Base-by-base conservation (phyloP, 192 early-diverging fungal genomes). In the Coemansia sp. region DNA sequence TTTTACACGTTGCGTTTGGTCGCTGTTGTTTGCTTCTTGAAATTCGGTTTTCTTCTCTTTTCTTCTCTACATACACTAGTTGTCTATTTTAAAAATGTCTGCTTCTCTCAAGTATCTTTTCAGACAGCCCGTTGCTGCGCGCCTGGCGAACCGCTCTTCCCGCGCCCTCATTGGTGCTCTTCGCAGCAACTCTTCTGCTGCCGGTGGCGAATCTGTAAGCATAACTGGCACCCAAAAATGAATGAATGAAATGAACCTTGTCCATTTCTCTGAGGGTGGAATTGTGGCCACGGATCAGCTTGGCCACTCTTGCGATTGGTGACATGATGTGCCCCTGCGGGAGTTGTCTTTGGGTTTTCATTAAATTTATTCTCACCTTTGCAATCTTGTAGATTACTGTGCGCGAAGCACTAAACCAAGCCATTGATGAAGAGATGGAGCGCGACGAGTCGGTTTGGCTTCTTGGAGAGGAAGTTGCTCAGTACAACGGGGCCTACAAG, bases 401-500 rank as follows among this genome's bases (percentile, higher is more conserved):
- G 54, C 93, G 97, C 77, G 97, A 99, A 69, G 97, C 97, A 22
- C 84, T 98, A 67, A 99, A 99, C 87, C 87, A 91, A 80, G 95
- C 97, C 45, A 88, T 99, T 79, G 97, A 99, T 74, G 95, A 97
- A 84, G 97, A 99, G 86, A 94, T 99, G 93, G 70, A 82, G 53
- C 80, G 84, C 48, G 97, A 99, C 79, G 91, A 94, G 66, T 91
- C 87, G 13, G 92, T 99, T 58, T 95, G 93, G 81, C 75, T 99
- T 48, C 85, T 99, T 58, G 97, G 97, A 65, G 97, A 99, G 80
- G 97, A 99, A 69, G 97, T 99, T 61, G 97, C 93, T 62, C 97
- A 97, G 79, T 99, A 99, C 87, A 99, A 97, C 81, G 97, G 97
- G 69, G 95, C 97, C 25, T 99, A 99, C 90, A 99, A 99, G 91